phyloP scores from a whole-genome alignment of 2,329 filamentous ascomycete species.

The Fusarium musae region DNA sequence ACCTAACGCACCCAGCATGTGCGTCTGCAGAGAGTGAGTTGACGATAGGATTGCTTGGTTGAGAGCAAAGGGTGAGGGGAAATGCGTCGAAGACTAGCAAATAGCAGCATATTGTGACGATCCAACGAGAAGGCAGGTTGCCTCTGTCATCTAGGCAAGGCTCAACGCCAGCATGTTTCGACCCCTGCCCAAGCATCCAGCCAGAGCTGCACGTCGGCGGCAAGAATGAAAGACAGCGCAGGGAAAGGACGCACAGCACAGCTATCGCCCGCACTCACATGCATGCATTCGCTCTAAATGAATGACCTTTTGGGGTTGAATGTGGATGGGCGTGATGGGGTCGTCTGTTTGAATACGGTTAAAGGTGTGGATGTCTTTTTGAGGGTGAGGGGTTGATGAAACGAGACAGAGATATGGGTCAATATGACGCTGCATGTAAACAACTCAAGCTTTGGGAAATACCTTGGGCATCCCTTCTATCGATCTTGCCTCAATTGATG shows the following conservation, averaged over 20 bases:
- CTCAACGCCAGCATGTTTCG: constrained; percentile 31
- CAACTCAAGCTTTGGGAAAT: constrained; percentile 16
- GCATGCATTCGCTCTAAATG: constrained; percentile 15
- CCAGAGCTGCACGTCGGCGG: constrained; percentile 30
- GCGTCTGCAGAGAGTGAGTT: constrained; percentile 30
- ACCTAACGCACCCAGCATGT: constrained; percentile 22
- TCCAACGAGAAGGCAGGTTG: constrained; percentile 29
- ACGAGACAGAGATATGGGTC: constrained; percentile 24
- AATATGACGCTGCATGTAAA: constrained; percentile 36
- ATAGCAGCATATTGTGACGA: constrained; percentile 22
- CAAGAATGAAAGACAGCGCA: constrained; percentile 32
- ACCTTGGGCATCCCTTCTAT: not conserved
- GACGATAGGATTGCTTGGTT: constrained; percentile 31
- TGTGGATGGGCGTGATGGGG: not conserved
- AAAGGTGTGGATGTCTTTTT: constrained; percentile 7
- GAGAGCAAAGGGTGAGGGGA: constrained; percentile 22
- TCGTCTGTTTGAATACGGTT: constrained; percentile 16
- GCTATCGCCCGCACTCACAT: constrained; percentile 23
- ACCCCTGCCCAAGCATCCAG: constrained; percentile 29
- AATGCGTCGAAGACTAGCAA: constrained; percentile 19
- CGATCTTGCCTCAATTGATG: not conserved
- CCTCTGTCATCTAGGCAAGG: constrained; percentile 14
- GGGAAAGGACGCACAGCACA: constrained; percentile 4
- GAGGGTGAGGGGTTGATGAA: constrained; percentile 22
- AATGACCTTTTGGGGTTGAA: constrained; percentile 5